Evolutionary conservation across 2,329 filamentous ascomycete genomes (phyloP).

Genomic region (Diplocarpon rosae): DNA sequence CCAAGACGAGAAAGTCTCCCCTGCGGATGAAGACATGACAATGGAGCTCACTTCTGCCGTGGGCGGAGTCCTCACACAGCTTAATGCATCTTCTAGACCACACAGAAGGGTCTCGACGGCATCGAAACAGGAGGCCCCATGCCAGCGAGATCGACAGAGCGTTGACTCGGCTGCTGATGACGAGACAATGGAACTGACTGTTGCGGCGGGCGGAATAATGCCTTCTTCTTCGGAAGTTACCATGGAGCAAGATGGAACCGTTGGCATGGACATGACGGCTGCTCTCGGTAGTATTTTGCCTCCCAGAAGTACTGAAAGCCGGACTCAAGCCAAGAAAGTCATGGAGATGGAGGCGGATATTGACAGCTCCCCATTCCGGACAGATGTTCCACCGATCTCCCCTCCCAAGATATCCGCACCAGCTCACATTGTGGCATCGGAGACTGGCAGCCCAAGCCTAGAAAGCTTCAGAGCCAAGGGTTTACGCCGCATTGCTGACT

Average conservation of each 20-base stretch:
- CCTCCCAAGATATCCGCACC: conserved; percentile 28
- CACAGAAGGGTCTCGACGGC: conserved; percentile 14
- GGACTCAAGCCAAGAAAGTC: conserved; percentile 40
- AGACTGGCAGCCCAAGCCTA: conserved; percentile 43
- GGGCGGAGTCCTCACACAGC: conserved; percentile 38
- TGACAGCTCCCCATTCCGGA: conserved; percentile 34
- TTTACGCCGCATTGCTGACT: conserved; percentile 37
- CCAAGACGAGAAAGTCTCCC: conserved; percentile 26
- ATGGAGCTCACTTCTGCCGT: conserved; percentile 67
- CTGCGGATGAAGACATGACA: conserved; percentile 58
- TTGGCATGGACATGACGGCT: conserved; percentile 54
- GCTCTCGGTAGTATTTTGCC: conserved; percentile 44
- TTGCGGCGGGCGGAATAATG: conserved; percentile 37
- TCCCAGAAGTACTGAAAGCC: conserved; percentile 29
- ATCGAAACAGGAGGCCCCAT: conserved; percentile 6
- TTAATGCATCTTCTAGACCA: conserved; percentile 26
- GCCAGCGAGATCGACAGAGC: conserved; percentile 28
- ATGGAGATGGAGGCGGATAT: conserved; percentile 48
- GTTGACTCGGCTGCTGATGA: conserved; percentile 20
- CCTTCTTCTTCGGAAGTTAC: conserved; percentile 26
- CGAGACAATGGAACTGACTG: conserved; percentile 39
- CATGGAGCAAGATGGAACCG: conserved; percentile 32
- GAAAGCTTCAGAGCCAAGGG: conserved; percentile 41
- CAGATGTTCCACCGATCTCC: conserved; percentile 26
- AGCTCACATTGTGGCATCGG: conserved; percentile 31